Conservation (phyloP, 805 yeast genomes). For the Candida insectorum region DNA sequence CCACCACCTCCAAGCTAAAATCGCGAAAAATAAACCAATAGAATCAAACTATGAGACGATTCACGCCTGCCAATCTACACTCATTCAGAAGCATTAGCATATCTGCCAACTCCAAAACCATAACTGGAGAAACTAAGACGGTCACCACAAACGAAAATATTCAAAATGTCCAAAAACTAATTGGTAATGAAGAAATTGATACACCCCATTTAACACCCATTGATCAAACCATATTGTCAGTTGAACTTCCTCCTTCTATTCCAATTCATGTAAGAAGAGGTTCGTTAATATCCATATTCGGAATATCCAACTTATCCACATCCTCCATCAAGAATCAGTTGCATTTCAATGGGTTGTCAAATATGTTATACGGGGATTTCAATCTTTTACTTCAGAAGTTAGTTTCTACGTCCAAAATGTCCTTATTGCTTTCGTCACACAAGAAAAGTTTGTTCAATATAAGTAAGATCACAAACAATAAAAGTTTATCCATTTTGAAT, state of each 20-base stretch:
- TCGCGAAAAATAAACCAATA: too few species aligned
- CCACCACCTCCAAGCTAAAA: neutral
- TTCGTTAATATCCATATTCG: conserved; percentile 48
- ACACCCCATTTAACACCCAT: conserved; percentile 16
- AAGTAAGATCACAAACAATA: conserved; percentile 17
- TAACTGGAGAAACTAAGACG: conserved; percentile 4
- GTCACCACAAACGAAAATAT: conserved; percentile 9
- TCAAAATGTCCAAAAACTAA: conserved; percentile 13
- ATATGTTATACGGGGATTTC: conserved; percentile 30
- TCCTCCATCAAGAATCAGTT: conserved; percentile 22
- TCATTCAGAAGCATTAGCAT: conserved; percentile 5
- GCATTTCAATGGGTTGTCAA: neutral
- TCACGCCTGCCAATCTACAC: too few species aligned
- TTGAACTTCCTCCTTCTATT: conserved; percentile 57
- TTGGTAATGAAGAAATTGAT: conserved; percentile 6
- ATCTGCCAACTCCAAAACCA: conserved; percentile 2
- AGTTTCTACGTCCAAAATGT: conserved; percentile 46
- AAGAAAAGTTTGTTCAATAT: conserved; percentile 14
- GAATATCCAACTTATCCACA: conserved; percentile 29
- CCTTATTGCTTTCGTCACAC: conserved; percentile 40
- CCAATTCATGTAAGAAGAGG: conserved; percentile 50
- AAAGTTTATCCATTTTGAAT: conserved; percentile 41
- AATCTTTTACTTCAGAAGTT: too few species aligned
- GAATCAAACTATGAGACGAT: too few species aligned
- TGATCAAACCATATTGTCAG: conserved; percentile 45